Conservation (phyloP, 2,329 filamentous ascomycete species). For the Pleurostoma richardsiae region DNA sequence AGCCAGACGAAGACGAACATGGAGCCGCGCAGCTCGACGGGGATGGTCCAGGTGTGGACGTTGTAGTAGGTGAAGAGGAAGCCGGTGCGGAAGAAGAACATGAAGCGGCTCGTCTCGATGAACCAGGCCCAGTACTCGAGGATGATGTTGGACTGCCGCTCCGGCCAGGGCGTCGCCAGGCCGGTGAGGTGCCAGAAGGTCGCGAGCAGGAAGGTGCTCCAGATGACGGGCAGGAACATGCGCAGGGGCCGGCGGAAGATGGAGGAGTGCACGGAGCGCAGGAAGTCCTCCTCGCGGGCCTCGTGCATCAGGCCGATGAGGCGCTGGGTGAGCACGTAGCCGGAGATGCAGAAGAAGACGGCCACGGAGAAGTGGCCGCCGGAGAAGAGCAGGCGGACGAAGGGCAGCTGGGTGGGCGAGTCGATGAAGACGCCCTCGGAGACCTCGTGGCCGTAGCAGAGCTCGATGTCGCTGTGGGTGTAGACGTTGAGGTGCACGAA, state of each 20-base stretch:
- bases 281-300: conserved; percentile 2
- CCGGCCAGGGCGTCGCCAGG: conserved; percentile 1
- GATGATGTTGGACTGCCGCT: conserved; percentile 1
- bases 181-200: conserved; percentile 2
- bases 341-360: conserved; percentile 5
- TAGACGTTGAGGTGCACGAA: conserved; percentile 4
- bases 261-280: conserved; percentile 2
- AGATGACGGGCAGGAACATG: conserved; percentile 3
- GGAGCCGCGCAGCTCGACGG: conserved; percentile 8
- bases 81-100: conserved; percentile 6
- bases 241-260: conserved; percentile 2
- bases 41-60: conserved; percentile 9
- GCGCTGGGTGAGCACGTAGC: conserved; percentile 14
- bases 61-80: conserved; percentile 7
- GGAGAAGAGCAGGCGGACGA: conserved; percentile 1
- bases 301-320: conserved; percentile 5
- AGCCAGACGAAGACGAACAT: conserved; percentile 7
- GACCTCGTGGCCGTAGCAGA: conserved; percentile 3
- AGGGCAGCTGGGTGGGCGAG: conserved; percentile 2
- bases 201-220: conserved; percentile 1
- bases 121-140: conserved; percentile 1
- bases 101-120: conserved; percentile 2
- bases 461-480: conserved; percentile 5
- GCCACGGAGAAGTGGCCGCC: conserved; percentile 6
- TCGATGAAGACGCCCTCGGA: neutral